These are phyloP conservation scores for Sisymbrium altissimum DNA, from an alignment of 345 rosid genomes.

Conservation along the genomic window DNA sequence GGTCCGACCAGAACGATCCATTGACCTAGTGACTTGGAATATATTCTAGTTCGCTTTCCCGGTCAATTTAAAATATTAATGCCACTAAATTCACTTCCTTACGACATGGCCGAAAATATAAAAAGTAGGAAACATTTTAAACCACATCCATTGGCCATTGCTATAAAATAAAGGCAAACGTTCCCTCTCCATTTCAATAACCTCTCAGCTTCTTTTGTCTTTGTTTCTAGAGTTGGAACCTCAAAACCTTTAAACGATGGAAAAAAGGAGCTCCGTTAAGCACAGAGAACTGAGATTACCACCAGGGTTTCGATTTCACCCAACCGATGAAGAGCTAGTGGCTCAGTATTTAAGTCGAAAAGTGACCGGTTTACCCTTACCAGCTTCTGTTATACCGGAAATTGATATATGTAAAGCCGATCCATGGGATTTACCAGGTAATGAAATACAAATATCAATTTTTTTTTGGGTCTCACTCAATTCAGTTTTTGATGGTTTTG, in stretches of 20 bases:
- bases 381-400: conserved; percentile 85
- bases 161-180: conserved; percentile 19
- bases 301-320: conserved; percentile 93
- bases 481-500: not conserved
- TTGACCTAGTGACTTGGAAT: not conserved
- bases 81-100: not conserved
- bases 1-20: too few species aligned
- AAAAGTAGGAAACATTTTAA: not conserved
- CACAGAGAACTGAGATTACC: conserved; percentile 71
- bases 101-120: not conserved
- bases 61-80: not conserved
- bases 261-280: conserved; percentile 49
- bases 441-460: too few species aligned
- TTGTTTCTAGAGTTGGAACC: not conserved
- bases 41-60: not conserved
- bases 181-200: conserved; percentile 8
- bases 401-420: conserved; percentile 85
- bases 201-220: not conserved
- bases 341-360: conserved; percentile 68
- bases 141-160: not conserved
- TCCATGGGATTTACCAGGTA: conserved; percentile 98
- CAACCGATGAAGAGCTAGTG: conserved; percentile 88
- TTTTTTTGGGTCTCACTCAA: not conserved
- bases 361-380: conserved; percentile 62
- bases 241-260: conserved; percentile 34